These are phyloP conservation scores for Salix caprea DNA, from an alignment of 345 rosid genomes.

Conservation along the genomic window DNA sequence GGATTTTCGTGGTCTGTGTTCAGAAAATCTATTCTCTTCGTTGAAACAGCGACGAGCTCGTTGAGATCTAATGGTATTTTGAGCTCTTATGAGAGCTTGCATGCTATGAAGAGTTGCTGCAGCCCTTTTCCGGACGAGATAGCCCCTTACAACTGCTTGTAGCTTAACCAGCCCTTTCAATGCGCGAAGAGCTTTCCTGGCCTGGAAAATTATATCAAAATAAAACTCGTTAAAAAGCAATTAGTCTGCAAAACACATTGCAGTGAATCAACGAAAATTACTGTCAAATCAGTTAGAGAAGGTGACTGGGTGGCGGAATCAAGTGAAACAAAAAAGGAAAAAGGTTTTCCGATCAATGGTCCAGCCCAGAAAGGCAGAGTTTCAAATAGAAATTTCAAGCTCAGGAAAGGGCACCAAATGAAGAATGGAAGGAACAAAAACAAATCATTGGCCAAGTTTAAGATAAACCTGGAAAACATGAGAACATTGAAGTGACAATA, in stretches of 20 bases:
- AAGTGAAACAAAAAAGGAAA: not conserved
- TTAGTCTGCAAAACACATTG: not conserved
- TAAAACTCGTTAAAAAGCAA: not conserved
- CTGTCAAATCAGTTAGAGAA: too few species aligned
- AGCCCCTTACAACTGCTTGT: slow-evolving; percentile 31
- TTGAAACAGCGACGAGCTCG: slow-evolving; percentile 13
- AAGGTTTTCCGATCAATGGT: not conserved
- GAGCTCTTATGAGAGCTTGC: slow-evolving; percentile 31
- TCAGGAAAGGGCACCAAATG: not conserved
- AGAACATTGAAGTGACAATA: slow-evolving; percentile 1
- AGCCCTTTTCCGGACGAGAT: slow-evolving; percentile 25
- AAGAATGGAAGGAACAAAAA: not conserved
- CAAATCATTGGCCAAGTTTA: not conserved
- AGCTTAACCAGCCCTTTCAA: slow-evolving; percentile 26
- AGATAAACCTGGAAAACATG: not conserved
- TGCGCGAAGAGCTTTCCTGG: slow-evolving; percentile 29
- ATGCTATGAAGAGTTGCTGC: slow-evolving; percentile 28
- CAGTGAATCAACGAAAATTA: not conserved
- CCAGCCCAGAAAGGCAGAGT: not conserved
- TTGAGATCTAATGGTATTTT: slow-evolving; percentile 14
- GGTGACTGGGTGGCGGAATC: not conserved
- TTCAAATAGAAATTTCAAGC: slow-evolving; percentile 12
- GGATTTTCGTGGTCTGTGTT: slow-evolving; percentile 14
- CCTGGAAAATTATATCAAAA: slow-evolving; percentile 9
- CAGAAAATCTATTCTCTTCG: slow-evolving; percentile 15